Conservation (phyloP, 345 rosid species). For the Bruguiera gymnorhiza region DNA sequence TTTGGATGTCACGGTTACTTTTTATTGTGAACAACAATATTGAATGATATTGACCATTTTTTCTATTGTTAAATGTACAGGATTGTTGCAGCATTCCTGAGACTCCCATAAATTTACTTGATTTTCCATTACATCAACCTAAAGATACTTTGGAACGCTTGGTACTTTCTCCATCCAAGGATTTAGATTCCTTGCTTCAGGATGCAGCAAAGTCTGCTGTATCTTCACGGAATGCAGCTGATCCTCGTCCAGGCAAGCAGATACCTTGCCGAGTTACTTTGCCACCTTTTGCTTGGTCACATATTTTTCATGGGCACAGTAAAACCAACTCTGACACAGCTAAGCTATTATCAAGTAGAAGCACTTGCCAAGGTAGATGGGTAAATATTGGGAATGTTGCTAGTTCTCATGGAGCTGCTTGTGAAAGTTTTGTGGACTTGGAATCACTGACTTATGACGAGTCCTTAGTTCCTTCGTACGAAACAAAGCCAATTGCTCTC, state of each 20-base stretch:
- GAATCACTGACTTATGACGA: slow-evolving; percentile 65
- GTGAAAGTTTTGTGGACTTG: slow-evolving; percentile 46
- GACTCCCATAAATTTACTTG: slow-evolving; percentile 37
- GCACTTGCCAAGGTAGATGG: slow-evolving; percentile 90
- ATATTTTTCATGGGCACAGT: slow-evolving; percentile 55
- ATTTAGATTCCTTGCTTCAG: slow-evolving; percentile 82
- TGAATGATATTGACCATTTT: slow-evolving; percentile 1
- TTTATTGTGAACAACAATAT: not conserved
- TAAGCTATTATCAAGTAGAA: slow-evolving; percentile 56
- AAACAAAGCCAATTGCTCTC: slow-evolving; percentile 10
- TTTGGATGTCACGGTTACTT: not conserved
- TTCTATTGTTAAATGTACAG: slow-evolving; percentile 36
- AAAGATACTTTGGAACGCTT: slow-evolving; percentile 54
- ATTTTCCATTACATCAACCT: slow-evolving; percentile 47
- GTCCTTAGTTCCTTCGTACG: slow-evolving; percentile 53
- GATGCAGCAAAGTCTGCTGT: slow-evolving; percentile 69
- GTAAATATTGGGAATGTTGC: slow-evolving; percentile 39
- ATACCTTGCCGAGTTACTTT: slow-evolving; percentile 47
- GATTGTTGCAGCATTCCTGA: slow-evolving; percentile 43
- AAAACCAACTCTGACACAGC: slow-evolving; percentile 67
- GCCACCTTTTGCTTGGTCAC: slow-evolving; percentile 88
- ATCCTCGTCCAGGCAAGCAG: slow-evolving; percentile 67
- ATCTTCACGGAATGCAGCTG: slow-evolving; percentile 54
- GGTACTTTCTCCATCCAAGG: slow-evolving; percentile 71
- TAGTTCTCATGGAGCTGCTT: slow-evolving; percentile 33